Conservation (phyloP, 1,284 basidiomycete species). For the Fomitopsis betulina region DNA sequence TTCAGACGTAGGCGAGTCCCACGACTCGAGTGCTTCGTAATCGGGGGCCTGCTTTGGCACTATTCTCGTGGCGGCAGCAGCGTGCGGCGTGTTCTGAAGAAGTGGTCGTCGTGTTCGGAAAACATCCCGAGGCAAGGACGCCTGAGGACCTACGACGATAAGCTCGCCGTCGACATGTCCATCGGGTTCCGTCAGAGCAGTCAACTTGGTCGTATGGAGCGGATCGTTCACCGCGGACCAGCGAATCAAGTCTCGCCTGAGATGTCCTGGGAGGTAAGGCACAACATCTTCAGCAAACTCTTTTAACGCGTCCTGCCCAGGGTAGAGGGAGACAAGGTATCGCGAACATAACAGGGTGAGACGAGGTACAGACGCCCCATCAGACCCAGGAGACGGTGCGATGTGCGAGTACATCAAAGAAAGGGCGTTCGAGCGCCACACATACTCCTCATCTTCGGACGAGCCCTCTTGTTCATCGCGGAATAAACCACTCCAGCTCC, state of each 20-base stretch:
- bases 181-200: constrained; percentile 40
- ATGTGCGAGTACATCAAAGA: constrained; percentile 41
- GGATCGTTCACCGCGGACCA: constrained; percentile 53
- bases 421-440: constrained; percentile 50
- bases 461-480: constrained; percentile 1
- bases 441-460: constrained; percentile 13
- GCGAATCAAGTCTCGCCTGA: constrained; percentile 51
- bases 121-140: constrained; percentile 37
- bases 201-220: constrained; percentile 42
- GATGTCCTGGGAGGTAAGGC: constrained; percentile 49
- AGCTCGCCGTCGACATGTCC: constrained; percentile 58
- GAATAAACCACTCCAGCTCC: constrained; percentile 23
- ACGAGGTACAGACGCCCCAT: constrained; percentile 31
- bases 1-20: constrained; percentile 18
- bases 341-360: constrained; percentile 39
- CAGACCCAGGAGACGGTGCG: constrained; percentile 10
- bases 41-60: constrained; percentile 4
- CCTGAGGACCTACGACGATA: constrained; percentile 52
- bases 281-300: constrained; percentile 37
- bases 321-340: constrained; percentile 30
- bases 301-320: constrained; percentile 14
- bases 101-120: constrained; percentile 32
- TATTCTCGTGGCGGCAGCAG: background rate
- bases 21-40: constrained; percentile 11
- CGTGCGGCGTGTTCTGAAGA: background rate